A percentile compares a stretch with the other conserved stretches of the same genome.
These are phyloP conservation scores for Eragrostis curvula DNA, from an alignment of 176 grass and related monocot species.

Conservation along the genomic window DNA sequence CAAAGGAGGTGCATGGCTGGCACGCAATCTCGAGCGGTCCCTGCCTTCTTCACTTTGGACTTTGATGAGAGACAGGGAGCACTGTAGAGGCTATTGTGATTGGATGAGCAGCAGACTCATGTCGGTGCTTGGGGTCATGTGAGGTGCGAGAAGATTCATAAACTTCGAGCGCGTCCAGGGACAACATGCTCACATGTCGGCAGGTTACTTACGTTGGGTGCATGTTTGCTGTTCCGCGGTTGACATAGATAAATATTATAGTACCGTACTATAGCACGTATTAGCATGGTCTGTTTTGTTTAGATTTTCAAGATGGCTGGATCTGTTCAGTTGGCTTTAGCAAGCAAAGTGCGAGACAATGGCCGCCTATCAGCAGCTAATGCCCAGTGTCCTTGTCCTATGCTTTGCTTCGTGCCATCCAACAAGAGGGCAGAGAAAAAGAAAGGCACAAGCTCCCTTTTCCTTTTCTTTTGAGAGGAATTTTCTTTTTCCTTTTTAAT, in stretches of 20 bases:
- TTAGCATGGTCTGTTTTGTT: background rate
- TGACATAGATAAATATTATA: background rate
- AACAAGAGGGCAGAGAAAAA: background rate
- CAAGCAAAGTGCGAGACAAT: background rate
- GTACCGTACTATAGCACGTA: background rate
- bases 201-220: background rate
- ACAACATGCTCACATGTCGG: background rate
- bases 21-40: background rate
- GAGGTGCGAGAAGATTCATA: background rate
- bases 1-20: background rate
- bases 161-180: background rate
- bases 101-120: background rate
- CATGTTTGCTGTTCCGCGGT: background rate
- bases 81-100: background rate
- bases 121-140: slow-evolving; percentile 2
- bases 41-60: background rate
- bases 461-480: too few species aligned
- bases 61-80: background rate
- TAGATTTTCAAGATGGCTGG: background rate
- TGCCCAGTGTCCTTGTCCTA: background rate
- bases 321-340: background rate
- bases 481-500: too few species aligned
- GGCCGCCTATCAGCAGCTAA: background rate
- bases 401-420: background rate
- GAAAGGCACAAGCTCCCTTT: background rate